Conservation (phyloP, 1,284 basidiomycete genomes). For the Chalciporus sp. region DNA sequence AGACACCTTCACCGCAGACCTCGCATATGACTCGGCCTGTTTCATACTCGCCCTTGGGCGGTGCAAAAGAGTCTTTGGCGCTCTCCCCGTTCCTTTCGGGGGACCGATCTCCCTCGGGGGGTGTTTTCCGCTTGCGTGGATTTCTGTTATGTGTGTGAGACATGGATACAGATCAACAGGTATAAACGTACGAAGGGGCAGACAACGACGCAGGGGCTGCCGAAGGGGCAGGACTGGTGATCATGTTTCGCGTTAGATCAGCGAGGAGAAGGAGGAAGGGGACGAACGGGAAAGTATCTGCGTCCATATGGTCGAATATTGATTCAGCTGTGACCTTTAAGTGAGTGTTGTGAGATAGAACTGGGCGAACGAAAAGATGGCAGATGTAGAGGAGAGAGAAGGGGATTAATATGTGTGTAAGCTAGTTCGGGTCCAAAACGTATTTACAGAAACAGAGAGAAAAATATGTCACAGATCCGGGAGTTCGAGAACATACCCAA, state of each 20-base stretch:
- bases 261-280: constrained; percentile 1
- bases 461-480: constrained; percentile 44
- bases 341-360: constrained; percentile 2
- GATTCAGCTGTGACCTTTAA: constrained; percentile 3
- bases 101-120: constrained; percentile 28
- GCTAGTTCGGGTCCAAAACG: constrained; percentile 40
- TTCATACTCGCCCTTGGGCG: constrained; percentile 49
- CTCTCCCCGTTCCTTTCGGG: constrained; percentile 20
- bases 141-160: constrained; percentile 21
- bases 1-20: constrained; percentile 57
- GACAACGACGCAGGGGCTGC: constrained; percentile 18
- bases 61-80: constrained; percentile 17
- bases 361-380: constrained; percentile 3
- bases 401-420: constrained; percentile 39
- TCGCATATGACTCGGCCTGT: constrained; percentile 66
- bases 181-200: constrained; percentile 22
- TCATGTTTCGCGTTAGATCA: constrained; percentile 22
- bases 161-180: constrained; percentile 20
- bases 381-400: constrained; percentile 20
- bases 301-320: constrained; percentile 25
- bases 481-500: constrained; percentile 43
- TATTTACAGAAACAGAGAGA: constrained; percentile 43
- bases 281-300: constrained; percentile 22
- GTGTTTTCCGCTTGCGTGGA: constrained; percentile 47
- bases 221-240: constrained; percentile 16